Evolutionary conservation across 805 yeast genomes (phyloP).

Genomic region (Candida morakotiae): DNA sequence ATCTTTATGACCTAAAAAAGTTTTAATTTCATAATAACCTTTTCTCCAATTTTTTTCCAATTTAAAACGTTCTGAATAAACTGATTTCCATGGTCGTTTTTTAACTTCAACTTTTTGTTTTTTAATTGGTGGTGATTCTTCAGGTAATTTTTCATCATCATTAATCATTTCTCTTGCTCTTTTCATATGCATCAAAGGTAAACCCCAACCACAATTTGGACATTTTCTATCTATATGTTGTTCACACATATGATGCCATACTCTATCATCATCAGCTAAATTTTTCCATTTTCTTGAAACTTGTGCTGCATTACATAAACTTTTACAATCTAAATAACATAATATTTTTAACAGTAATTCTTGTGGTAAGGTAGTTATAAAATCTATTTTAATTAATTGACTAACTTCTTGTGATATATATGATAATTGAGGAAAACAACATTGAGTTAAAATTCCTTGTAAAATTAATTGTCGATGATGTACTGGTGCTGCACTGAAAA

Average conservation of each 20-base stretch:
- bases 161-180: constrained; percentile 49
- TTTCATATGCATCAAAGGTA: constrained; percentile 89
- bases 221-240: constrained; percentile 97
- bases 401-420: constrained; percentile 76
- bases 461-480: constrained; percentile 71
- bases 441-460: constrained; percentile 79
- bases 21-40: constrained; percentile 62
- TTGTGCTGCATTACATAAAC: constrained; percentile 92
- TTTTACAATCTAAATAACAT: constrained; percentile 86
- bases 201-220: constrained; percentile 98
- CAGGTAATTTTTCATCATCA: constrained; percentile 13
- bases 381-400: constrained; percentile 80
- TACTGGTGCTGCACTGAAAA: constrained; percentile 70
- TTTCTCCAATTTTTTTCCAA: constrained; percentile 95
- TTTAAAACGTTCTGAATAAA: constrained; percentile 83
- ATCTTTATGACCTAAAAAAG: constrained; percentile 78
- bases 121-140: constrained; percentile 7
- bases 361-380: constrained; percentile 76
- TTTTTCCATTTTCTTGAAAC: constrained; percentile 84
- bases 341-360: constrained; percentile 82
- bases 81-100: constrained; percentile 90
- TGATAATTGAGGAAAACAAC: constrained; percentile 95
- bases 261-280: constrained; percentile 92
- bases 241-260: constrained; percentile 98
- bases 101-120: constrained; percentile 10